These are phyloP conservation scores for Alternaria sp. DNA, from an alignment of 2,329 filamentous ascomycete species.

Conservation along the genomic window DNA sequence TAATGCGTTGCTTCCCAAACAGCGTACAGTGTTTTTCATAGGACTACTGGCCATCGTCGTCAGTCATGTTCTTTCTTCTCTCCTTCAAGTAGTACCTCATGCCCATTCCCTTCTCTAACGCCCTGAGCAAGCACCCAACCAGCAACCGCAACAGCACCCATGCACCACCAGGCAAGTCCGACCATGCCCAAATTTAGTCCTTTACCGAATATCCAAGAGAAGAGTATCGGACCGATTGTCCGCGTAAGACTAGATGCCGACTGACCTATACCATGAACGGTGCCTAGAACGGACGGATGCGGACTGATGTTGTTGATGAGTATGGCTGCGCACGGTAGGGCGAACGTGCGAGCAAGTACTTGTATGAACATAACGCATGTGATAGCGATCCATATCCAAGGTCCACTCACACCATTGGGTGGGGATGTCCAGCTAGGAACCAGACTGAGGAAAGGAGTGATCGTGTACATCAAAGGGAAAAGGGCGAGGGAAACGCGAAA, in stretches of 20 bases:
- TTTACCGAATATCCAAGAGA: conserved; percentile 68
- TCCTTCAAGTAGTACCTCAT: conserved; percentile 70
- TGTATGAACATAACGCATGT: conserved; percentile 55
- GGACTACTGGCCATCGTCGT: rapidly evolving
- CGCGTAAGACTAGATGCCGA: conserved; percentile 66
- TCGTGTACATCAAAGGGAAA: conserved; percentile 57
- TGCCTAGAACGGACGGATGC: conserved; percentile 63
- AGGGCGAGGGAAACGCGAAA: conserved; percentile 55
- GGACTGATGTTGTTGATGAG: conserved; percentile 60
- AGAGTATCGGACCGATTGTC: conserved; percentile 67
- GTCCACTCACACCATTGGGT: conserved; percentile 53
- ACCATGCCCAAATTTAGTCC: conserved; percentile 66
- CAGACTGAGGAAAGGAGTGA: conserved; percentile 56
- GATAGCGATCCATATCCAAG: conserved; percentile 56
- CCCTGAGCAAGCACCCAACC: conserved; percentile 63
- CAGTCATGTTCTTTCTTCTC: neutral
- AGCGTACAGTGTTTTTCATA: rapidly evolving
- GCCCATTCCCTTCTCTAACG: conserved; percentile 69
- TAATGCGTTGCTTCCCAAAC: neutral
- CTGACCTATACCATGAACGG: conserved; percentile 67
- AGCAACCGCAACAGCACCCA: conserved; percentile 60
- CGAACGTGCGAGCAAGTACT: conserved; percentile 59
- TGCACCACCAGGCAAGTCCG: conserved; percentile 66
- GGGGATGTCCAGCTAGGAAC: conserved; percentile 53
- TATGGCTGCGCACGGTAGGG: conserved; percentile 66